Evolutionary conservation across 169 alveolate genomes (phyloP).

Genomic region (Cryptosporidium felis): DNA sequence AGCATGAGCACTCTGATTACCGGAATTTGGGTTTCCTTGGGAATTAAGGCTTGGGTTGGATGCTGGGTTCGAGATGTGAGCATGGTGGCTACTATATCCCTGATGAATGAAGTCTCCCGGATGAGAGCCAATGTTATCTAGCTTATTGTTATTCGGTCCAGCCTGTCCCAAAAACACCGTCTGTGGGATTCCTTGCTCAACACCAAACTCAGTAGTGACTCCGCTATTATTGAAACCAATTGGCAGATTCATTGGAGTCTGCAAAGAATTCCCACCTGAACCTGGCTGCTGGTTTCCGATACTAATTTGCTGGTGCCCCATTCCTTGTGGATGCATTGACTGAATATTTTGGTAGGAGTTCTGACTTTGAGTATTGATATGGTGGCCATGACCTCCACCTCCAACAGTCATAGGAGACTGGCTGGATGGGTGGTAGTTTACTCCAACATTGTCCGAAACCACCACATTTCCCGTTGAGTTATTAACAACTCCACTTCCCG

Average conservation of each 20-base stretch:
- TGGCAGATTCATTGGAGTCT: conserved; percentile 11
- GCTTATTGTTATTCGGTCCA: not conserved
- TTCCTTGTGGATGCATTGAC: conserved; percentile 30
- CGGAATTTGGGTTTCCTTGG: conserved; percentile 18
- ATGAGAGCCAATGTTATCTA: conserved; percentile 2
- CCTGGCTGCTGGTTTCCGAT: not conserved
- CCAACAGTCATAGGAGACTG: conserved; percentile 35
- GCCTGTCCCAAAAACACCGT: conserved; percentile 53
- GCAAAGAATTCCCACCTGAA: conserved; percentile 2
- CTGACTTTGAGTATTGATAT: not conserved
- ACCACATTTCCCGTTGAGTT: not conserved
- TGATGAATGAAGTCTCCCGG: conserved; percentile 15
- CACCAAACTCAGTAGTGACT: conserved; percentile 21
- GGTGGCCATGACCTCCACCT: not conserved
- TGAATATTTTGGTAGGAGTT: conserved; percentile 16
- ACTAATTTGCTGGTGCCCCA: not conserved
- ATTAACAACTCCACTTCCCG: not conserved
- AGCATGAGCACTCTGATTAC: not conserved
- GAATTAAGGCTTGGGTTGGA: not conserved
- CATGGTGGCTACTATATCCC: conserved; percentile 25
- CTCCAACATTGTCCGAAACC: not conserved
- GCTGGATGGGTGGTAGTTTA: not conserved
- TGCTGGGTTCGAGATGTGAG: not conserved
- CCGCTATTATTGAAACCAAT: conserved; percentile 19
- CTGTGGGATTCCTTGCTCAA: conserved; percentile 53